A percentile compares a stretch with the other conserved stretches of the same genome.
Evolutionary conservation across 345 rosid species (phyloP).

Genomic region (Populus nigra): DNA sequence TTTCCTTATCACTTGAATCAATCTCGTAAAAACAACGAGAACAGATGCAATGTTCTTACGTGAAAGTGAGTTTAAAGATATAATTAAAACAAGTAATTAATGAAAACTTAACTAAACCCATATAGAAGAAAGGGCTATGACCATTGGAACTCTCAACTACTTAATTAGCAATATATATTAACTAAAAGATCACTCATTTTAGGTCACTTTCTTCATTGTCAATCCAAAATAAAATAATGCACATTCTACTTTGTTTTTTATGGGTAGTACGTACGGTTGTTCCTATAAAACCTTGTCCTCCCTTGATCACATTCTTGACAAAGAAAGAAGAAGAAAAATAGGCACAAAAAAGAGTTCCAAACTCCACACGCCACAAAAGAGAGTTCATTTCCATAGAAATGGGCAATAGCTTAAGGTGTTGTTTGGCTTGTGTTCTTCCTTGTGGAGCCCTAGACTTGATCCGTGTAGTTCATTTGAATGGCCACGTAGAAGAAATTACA

Average conservation of each 20-base stretch:
- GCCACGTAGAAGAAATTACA: conserved; percentile 75
- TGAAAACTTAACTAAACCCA: background rate
- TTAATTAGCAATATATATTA: background rate
- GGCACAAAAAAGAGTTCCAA: background rate
- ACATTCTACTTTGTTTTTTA: background rate
- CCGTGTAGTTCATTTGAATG: conserved; percentile 83
- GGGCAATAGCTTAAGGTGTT: conserved; percentile 92
- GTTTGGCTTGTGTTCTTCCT: conserved; percentile 90
- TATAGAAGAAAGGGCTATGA: background rate
- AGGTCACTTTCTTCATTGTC: conserved; percentile 14
- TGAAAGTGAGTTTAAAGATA: background rate
- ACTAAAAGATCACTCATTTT: background rate
- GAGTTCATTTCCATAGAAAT: conserved; percentile 20
- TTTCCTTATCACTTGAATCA: background rate
- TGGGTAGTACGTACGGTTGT: conserved; percentile 7
- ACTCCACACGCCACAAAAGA: background rate
- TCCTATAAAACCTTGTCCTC: conserved; percentile 29
- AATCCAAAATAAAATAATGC: background rate
- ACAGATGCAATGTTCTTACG: background rate
- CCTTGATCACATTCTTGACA: conserved; percentile 6
- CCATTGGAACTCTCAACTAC: background rate
- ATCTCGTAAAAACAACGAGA: background rate
- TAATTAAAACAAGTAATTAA: background rate
- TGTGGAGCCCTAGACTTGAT: conserved; percentile 95
- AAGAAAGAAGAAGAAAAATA: background rate